Conservation (phyloP, 352 stramenopile genomes). For the Blastocystis sp. region DNA sequence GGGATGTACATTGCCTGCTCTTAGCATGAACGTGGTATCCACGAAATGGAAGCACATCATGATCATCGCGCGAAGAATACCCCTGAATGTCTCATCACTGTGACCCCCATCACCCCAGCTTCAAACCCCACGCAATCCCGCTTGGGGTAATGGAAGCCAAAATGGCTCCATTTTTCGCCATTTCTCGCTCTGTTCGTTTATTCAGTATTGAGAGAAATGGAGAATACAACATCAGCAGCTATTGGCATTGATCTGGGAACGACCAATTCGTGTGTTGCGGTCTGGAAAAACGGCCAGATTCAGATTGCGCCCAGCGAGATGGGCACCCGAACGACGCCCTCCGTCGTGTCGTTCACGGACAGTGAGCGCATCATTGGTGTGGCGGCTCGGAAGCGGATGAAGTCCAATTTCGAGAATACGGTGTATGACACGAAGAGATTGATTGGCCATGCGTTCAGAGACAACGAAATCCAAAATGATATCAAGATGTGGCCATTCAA, state of each 20-base stretch:
- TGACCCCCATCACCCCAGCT: neutral
- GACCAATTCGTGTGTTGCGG: constrained; percentile 85
- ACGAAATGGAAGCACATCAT: neutral
- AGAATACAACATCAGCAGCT: constrained; percentile 70
- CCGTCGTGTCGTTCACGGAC: constrained; percentile 90
- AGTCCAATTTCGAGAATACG: constrained; percentile 86
- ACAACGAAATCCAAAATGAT: constrained; percentile 86
- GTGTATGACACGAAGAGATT: constrained; percentile 94
- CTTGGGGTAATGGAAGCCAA: neutral
- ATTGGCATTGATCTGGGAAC: constrained; percentile 80
- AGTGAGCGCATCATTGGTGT: constrained; percentile 92
- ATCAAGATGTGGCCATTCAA: constrained; percentile 90
- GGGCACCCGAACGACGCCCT: constrained; percentile 92
- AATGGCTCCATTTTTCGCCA: neutral
- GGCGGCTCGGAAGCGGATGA: constrained; percentile 89
- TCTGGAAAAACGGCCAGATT: constrained; percentile 93
- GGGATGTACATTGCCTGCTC: neutral
- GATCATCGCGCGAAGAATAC: neutral
- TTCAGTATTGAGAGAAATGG: neutral
- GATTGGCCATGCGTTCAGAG: constrained; percentile 87
- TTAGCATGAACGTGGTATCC: neutral
- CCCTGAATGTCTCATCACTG: neutral
- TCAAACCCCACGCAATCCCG: neutral
- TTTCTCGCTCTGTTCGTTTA: neutral
- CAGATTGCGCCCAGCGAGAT: constrained; percentile 91